phyloP scores from a whole-genome alignment of 2,329 filamentous ascomycete genomes.

The Ophiostoma fasciatum region DNA sequence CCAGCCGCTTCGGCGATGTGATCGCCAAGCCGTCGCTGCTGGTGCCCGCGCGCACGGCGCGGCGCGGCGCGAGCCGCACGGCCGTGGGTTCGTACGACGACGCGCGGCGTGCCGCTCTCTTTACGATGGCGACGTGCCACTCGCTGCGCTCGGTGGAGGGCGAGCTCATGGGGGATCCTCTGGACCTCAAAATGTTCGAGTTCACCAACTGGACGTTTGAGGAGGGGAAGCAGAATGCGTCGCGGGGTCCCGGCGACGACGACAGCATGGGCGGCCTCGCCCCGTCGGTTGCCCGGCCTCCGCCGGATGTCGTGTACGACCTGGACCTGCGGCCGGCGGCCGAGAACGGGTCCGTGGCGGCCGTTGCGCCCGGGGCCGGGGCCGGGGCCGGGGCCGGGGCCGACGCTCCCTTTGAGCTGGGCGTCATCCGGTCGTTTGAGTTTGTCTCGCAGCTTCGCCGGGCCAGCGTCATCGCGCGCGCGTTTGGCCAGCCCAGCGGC shows the following conservation, averaged over 20 bases:
- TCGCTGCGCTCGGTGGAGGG: constrained; percentile 75
- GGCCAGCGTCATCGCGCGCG: constrained; percentile 82
- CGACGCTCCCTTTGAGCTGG: constrained; percentile 56
- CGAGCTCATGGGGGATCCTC: constrained; percentile 80
- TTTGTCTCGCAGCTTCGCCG: constrained; percentile 87
- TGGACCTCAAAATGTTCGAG: constrained; percentile 97
- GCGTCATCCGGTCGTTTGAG: constrained; percentile 82
- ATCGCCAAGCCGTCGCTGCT: constrained; percentile 40
- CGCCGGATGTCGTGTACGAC: constrained; percentile 25
- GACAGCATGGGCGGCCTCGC: constrained; percentile 55
- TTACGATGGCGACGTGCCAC: constrained; percentile 96
- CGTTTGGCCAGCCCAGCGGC: constrained; percentile 71
- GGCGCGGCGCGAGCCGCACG: neutral
- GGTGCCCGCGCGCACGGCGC: constrained; percentile 5
- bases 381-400: no score
- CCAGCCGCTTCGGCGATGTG: constrained; percentile 57
- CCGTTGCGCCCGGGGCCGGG: no score
- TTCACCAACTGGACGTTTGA: constrained; percentile 89
- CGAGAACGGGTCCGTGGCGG: neutral
- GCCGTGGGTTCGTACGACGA: constrained; percentile 15
- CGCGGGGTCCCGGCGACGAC: constrained; percentile 48
- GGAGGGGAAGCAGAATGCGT: constrained; percentile 43
- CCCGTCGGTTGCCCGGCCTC: constrained; percentile 80
- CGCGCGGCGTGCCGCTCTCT: constrained; percentile 48
- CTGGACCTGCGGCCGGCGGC: constrained; percentile 9